A percentile compares a stretch with the other conserved stretches of the same genome.
These are phyloP conservation scores for Filobasidium uniguttulatum DNA, from an alignment of 1,284 basidiomycete genomes.

Conservation along the genomic window DNA sequence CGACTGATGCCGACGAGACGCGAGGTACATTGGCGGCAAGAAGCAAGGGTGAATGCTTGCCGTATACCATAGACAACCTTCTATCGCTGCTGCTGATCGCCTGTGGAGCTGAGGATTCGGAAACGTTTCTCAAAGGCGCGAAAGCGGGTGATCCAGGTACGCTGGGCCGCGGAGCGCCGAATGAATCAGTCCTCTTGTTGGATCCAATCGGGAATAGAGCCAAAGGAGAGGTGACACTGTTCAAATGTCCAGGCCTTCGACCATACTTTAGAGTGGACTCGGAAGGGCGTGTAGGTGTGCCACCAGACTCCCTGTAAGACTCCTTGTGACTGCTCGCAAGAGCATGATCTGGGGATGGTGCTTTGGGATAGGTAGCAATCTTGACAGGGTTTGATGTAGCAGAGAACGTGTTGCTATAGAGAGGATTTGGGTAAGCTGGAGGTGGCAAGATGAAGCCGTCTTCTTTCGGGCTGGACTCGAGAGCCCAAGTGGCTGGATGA, in stretches of 20 bases:
- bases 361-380: conserved; percentile 7
- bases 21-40: conserved; percentile 9
- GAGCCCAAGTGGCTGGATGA: background rate
- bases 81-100: background rate
- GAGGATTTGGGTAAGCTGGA: conserved; percentile 10
- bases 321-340: conserved; percentile 1
- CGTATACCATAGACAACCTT: conserved; percentile 8
- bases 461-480: conserved; percentile 12
- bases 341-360: conserved; percentile 1
- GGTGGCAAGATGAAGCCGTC: conserved; percentile 14
- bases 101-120: conserved; percentile 4
- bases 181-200: conserved; percentile 2
- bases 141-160: conserved; percentile 6
- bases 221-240: conserved; percentile 13
- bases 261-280: conserved; percentile 14
- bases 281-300: conserved; percentile 3
- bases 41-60: conserved; percentile 14
- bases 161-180: background rate
- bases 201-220: conserved; percentile 11
- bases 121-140: conserved; percentile 7
- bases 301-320: conserved; percentile 8
- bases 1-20: conserved; percentile 9
- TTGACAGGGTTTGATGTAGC: conserved; percentile 10
- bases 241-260: conserved; percentile 11
- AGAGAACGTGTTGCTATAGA: background rate